These are phyloP conservation scores for Claviceps sp. DNA, from an alignment of 2,329 filamentous ascomycete species.

Conservation along the genomic window DNA sequence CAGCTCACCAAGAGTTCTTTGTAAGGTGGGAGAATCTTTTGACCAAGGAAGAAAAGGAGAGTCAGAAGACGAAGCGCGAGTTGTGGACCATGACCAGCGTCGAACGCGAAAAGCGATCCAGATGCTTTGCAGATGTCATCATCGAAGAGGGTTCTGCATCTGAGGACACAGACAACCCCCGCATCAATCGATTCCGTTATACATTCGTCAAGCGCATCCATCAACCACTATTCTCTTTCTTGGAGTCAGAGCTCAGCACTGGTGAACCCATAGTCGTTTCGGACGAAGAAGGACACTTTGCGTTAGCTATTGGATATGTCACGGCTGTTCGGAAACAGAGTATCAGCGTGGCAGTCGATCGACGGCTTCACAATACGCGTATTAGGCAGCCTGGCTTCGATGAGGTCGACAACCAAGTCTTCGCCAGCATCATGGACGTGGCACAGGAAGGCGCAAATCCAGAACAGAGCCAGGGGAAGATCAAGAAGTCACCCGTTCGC, in stretches of 20 bases:
- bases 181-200: constrained; percentile 87
- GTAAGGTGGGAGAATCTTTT: constrained; percentile 87
- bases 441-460: constrained; percentile 37
- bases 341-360: constrained; percentile 82
- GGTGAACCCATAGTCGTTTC: constrained; percentile 95
- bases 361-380: constrained; percentile 75
- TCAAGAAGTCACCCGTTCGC: constrained; percentile 41
- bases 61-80: constrained; percentile 75
- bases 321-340: constrained; percentile 59
- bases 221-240: constrained; percentile 59
- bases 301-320: constrained; percentile 83
- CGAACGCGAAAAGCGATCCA: constrained; percentile 75
- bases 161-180: constrained; percentile 56
- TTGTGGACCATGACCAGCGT: constrained; percentile 91
- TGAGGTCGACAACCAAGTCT: constrained; percentile 64
- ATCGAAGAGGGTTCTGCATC: constrained; percentile 64
- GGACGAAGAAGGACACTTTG: constrained; percentile 89
- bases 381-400: constrained; percentile 66
- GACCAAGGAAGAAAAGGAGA: constrained; percentile 87
- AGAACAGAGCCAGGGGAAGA: constrained; percentile 37
- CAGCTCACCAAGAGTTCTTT: constrained; percentile 70
- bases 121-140: constrained; percentile 80
- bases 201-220: constrained; percentile 61
- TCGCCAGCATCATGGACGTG: constrained; percentile 85
- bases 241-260: constrained; percentile 74